Conservation (phyloP, 2,329 filamentous ascomycete species). For the Phaeophleospora eucalypticola region DNA sequence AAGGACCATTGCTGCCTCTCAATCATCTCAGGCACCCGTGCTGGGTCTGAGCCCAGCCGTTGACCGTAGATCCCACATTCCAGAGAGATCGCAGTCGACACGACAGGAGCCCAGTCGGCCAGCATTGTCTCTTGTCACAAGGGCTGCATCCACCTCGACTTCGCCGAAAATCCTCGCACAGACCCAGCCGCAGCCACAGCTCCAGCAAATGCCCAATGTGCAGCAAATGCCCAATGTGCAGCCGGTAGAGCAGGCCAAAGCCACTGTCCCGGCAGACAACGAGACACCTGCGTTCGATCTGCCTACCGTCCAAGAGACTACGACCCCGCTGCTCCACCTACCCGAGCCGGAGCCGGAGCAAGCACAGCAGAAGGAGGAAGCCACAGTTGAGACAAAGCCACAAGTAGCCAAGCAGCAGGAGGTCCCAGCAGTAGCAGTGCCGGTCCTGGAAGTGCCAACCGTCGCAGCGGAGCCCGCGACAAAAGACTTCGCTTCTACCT, state of each 20-base stretch:
- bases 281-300: too few relatives aligned
- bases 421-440: too few relatives aligned
- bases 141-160: background rate
- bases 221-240: too few relatives aligned
- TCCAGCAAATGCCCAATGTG: background rate
- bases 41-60: background rate
- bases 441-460: too few relatives aligned
- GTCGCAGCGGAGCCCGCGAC: background rate
- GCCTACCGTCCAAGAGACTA: too few relatives aligned
- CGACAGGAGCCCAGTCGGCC: background rate
- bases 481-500: conserved; percentile 4
- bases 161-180: background rate
- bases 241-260: too few relatives aligned
- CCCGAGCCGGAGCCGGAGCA: too few relatives aligned
- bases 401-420: too few relatives aligned
- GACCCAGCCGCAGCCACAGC: background rate
- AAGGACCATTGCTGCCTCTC: conserved; percentile 7
- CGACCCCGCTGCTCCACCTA: too few relatives aligned
- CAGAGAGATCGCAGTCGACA: background rate
- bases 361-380: too few relatives aligned
- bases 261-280: too few relatives aligned
- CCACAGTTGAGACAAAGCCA: too few relatives aligned
- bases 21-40: background rate
- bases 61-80: background rate
- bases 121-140: background rate